Conservation (phyloP, 495 filamentous ascomycete species). For the Margaritispora aquatica region DNA sequence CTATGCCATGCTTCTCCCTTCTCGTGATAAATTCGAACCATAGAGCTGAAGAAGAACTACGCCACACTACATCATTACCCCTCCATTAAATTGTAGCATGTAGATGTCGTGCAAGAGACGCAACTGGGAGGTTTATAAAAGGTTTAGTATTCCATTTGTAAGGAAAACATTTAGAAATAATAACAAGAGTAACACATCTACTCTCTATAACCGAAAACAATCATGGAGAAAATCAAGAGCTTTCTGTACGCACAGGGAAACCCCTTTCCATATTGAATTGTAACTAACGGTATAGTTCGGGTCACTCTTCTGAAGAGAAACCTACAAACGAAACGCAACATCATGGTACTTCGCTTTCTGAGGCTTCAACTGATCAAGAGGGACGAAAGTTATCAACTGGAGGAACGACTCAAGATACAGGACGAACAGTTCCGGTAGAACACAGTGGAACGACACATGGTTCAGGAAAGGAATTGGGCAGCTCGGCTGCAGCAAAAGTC, state of each 20-base stretch:
- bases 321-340: constrained; percentile 5
- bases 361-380: constrained; percentile 1
- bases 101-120: neutral
- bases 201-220: neutral
- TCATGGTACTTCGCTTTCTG: neutral
- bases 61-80: constrained; percentile 6
- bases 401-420: constrained; percentile 31
- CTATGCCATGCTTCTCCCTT: neutral
- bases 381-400: neutral
- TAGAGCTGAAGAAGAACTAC: neutral
- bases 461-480: neutral
- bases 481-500: neutral
- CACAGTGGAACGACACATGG: neutral
- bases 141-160: too few relatives aligned
- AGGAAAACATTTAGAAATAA: too few relatives aligned
- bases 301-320: neutral
- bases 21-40: neutral
- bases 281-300: constrained; percentile 2
- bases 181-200: too few relatives aligned
- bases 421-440: neutral
- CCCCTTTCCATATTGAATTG: neutral
- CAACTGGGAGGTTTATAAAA: too few relatives aligned
- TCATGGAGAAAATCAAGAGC: constrained; percentile 22
- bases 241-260: constrained; percentile 15
- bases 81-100: neutral